These are phyloP conservation scores for Alternaria panax DNA, from an alignment of 2,329 filamentous ascomycete species.

Conservation along the genomic window DNA sequence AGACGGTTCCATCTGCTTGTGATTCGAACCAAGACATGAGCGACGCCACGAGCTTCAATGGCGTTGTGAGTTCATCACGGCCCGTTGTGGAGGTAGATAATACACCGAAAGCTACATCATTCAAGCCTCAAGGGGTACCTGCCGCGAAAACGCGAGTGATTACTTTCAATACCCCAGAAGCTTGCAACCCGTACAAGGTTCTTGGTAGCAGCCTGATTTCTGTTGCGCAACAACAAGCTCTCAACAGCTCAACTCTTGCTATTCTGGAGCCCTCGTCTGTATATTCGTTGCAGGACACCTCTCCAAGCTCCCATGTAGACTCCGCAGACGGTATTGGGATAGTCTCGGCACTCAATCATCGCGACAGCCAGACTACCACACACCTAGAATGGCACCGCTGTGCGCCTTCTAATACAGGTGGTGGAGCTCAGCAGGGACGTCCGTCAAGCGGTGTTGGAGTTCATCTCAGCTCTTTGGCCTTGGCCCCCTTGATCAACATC, in stretches of 20 bases:
- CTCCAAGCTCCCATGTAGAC: conserved; percentile 21
- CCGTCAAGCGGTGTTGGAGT: conserved; percentile 16
- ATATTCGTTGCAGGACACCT: conserved; percentile 33
- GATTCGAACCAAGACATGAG: conserved; percentile 6
- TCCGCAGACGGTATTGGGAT: conserved; percentile 18
- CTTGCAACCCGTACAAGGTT: conserved; percentile 9
- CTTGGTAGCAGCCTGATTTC: conserved; percentile 3
- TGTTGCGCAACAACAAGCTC: conserved; percentile 18
- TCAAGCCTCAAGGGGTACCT: conserved; percentile 17
- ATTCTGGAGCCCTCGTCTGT: conserved; percentile 32
- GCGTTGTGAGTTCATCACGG: conserved; percentile 1
- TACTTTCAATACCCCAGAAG: conserved; percentile 10
- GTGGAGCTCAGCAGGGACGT: conserved; percentile 5
- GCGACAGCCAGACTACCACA: conserved; percentile 47
- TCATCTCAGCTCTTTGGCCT: conserved; percentile 4
- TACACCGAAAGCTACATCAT: conserved; percentile 22
- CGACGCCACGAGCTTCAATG: background rate
- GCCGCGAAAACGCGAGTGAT: conserved; percentile 7
- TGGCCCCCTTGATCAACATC: conserved; percentile 13
- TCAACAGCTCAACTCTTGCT: conserved; percentile 21
- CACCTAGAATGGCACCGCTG: conserved; percentile 39
- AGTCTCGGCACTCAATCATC: conserved; percentile 22
- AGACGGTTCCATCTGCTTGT: conserved; percentile 8
- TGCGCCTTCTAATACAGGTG: background rate
- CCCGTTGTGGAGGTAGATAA: conserved; percentile 12